Percentiles rank a stretch among this genome's conserved stretches.
Evolutionary conservation across 78 protist species (phyloP).

Genomic region (Monosiga brevicollis): DNA sequence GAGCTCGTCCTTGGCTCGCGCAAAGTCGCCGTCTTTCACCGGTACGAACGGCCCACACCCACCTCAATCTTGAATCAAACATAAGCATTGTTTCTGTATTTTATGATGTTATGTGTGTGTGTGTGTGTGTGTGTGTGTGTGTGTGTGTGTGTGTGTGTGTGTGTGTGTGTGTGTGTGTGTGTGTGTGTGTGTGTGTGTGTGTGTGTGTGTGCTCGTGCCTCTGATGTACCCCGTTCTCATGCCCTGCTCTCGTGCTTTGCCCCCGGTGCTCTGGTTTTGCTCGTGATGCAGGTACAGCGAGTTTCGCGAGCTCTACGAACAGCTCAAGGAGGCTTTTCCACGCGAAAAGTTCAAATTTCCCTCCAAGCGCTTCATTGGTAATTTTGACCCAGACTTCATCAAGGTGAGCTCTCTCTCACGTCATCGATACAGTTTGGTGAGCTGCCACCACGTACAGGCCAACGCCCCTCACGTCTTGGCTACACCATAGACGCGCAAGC

Average conservation of each 20-base stretch:
- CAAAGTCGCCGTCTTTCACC: neutral
- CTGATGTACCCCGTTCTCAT: too few relatives aligned
- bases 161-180: too few relatives aligned
- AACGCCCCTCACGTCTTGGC: too few relatives aligned
- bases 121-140: too few relatives aligned
- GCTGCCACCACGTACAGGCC: neutral
- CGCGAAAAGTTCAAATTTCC: neutral
- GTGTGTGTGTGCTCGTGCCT: too few relatives aligned
- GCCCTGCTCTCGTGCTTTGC: too few relatives aligned
- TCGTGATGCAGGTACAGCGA: neutral
- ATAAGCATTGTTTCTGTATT: too few relatives aligned
- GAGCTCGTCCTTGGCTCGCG: neutral
- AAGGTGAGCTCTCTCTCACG: neutral
- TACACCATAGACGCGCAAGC: neutral
- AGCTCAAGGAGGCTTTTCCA: neutral
- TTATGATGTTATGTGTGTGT: too few relatives aligned
- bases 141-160: too few relatives aligned
- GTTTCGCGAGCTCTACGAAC: neutral
- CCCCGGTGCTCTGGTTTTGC: neutral
- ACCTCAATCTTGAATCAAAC: too few relatives aligned
- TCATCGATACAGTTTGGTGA: neutral
- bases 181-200: too few relatives aligned
- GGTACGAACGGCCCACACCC: neutral
- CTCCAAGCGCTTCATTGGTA: neutral
- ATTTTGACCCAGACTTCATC: conserved; percentile 3